Percentiles rank a stretch among this genome's conserved stretches.
Conservation (phyloP, 2,329 filamentous ascomycete genomes). For the Cladobotryum protrusum region DNA sequence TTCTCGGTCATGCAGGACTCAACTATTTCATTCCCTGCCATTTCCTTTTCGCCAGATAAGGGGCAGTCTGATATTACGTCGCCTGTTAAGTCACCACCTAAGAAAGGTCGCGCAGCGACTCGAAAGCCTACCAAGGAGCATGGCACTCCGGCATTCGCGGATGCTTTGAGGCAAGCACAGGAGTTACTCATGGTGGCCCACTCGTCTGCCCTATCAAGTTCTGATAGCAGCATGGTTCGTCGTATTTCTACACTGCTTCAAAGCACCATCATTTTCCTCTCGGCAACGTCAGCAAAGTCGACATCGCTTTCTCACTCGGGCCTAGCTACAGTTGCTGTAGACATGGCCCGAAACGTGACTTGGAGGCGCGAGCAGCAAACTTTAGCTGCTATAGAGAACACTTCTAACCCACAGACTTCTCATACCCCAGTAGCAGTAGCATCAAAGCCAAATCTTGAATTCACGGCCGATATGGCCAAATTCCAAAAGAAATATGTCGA, state of each 20-base stretch:
- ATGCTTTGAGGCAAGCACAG: constrained; percentile 58
- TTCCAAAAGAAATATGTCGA: constrained; percentile 82
- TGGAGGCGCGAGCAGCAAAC: constrained; percentile 59
- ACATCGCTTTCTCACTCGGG: constrained; percentile 44
- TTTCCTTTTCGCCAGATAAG: constrained; percentile 42
- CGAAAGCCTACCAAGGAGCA: constrained; percentile 26
- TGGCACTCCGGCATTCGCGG: constrained; percentile 41
- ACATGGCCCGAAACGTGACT: constrained; percentile 64
- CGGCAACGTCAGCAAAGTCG: constrained; percentile 48
- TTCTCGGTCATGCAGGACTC: constrained; percentile 91
- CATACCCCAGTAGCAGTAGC: constrained; percentile 21
- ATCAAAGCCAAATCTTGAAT: constrained; percentile 39
- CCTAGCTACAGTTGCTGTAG: constrained; percentile 58
- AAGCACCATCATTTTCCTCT: constrained; percentile 59
- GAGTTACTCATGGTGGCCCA: constrained; percentile 61
- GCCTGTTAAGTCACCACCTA: constrained; percentile 30
- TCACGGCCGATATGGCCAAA: constrained; percentile 46
- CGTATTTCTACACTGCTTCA: constrained; percentile 58
- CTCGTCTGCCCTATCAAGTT: constrained; percentile 44
- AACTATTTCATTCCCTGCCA: constrained; percentile 77
- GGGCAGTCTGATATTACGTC: constrained; percentile 30
- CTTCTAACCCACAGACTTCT: constrained; percentile 11
- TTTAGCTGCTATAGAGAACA: constrained; percentile 34
- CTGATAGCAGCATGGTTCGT: constrained; percentile 56
- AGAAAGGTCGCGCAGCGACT: constrained; percentile 21